Base-by-base conservation (phyloP, 306 rosid genomes). In the Betula pendula region DNA sequence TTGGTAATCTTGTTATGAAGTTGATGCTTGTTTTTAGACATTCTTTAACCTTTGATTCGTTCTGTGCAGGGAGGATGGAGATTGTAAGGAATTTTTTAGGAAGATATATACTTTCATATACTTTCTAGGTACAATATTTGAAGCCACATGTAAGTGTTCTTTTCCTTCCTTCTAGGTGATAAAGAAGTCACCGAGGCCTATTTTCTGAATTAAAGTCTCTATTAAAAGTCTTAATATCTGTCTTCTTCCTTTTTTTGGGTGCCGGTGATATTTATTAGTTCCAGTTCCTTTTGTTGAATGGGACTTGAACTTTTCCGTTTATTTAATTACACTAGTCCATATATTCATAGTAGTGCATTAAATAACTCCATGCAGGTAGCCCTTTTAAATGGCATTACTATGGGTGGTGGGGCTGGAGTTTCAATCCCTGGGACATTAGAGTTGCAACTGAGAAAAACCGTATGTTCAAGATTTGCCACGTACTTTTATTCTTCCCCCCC, bases 321-420 rank as follows among this genome's bases (percentile, higher is more conserved):
- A 1, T 42, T n/a, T 58, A 66, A 60, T 71, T 38, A 35, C 43
- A 51, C 14, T 50, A 52, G 25, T 24, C 8, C n/a, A 1, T 68
- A 24, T 68, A 45, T 12, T 68, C n/a, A 68, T 68, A n/a, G 12
- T 24, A 13, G n/a, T 49, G 68, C 71, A 63, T 72, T 76, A 50
- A 38, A 48, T 79, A 29, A 81, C 47, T 66, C 81, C 43, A 29
- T 72, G 83, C 87, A 92, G 97, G 96, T 90, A 77, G 94, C 99
- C 63, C 88, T 92, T 83, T 83, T 95, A 70, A 87, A 95, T 86
- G 97, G 99, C 52, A 80, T 95, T 76, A 92, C 97, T 70, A 91
- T 95, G 99, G 97, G 99, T 79, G 98, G 98, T 65, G 98, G 98
- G 42, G 96, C 92, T 70, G 97, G 97, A 76, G 81, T 95, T 71